Percentiles rank a stretch among this genome's conserved stretches.
Conservation (phyloP, 495 filamentous ascomycete genomes). For the Beverwykella pulmonaria region DNA sequence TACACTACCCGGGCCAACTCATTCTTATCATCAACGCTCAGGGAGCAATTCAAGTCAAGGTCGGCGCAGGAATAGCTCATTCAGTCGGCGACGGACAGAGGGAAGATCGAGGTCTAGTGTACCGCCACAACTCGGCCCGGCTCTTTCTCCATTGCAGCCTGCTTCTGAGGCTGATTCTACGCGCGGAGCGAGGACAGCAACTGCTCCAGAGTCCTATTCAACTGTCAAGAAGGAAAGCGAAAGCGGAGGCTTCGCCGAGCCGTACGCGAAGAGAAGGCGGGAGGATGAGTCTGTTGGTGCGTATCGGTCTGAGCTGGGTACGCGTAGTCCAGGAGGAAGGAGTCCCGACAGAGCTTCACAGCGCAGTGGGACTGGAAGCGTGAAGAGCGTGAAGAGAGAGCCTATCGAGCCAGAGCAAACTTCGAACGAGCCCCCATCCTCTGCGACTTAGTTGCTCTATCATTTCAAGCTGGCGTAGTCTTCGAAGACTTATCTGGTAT, state of each 20-base stretch:
- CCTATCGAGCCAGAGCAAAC: slow-evolving; percentile 14
- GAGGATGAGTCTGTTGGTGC: slow-evolving; percentile 16
- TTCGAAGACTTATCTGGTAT: background rate
- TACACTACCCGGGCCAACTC: slow-evolving; percentile 16
- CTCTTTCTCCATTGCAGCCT: slow-evolving; percentile 31
- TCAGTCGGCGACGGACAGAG: slow-evolving; percentile 28
- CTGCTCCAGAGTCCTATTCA: slow-evolving; percentile 15
- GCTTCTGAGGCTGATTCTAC: slow-evolving; percentile 23
- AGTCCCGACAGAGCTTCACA: slow-evolving; percentile 34
- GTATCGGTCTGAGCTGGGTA: slow-evolving; percentile 9
- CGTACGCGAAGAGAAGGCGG: slow-evolving; percentile 31
- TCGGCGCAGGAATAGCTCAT: slow-evolving; percentile 32
- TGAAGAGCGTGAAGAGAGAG: slow-evolving; percentile 29
- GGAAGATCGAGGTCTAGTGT: slow-evolving; percentile 33
- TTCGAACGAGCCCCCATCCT: slow-evolving; percentile 1
- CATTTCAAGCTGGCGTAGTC: background rate
- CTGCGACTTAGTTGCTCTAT: background rate
- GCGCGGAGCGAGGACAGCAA: slow-evolving; percentile 24
- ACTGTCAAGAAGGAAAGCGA: slow-evolving; percentile 33
- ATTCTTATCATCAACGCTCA: slow-evolving; percentile 34
- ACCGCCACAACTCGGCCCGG: slow-evolving; percentile 29
- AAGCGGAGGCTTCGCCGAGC: slow-evolving; percentile 24
- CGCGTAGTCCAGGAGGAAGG: slow-evolving; percentile 21
- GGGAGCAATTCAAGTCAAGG: slow-evolving; percentile 29
- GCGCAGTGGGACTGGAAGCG: slow-evolving; percentile 28